Evolutionary conservation across 805 yeast genomes (phyloP), one percentile per base, ranked within the genome.

Genomic region (Phaffomyces thermotolerans): DNA sequence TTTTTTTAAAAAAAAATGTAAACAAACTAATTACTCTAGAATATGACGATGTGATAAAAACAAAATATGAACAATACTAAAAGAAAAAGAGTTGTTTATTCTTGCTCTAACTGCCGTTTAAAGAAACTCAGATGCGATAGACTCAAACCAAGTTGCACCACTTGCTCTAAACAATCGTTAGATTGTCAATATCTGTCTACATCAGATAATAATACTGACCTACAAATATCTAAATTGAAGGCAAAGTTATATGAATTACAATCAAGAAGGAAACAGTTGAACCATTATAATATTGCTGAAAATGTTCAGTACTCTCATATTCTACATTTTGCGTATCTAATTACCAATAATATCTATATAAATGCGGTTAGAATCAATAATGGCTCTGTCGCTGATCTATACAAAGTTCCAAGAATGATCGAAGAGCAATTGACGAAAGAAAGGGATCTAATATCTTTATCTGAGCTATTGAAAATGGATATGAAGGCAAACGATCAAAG

Each of bases 41-140:
- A 34, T 12, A 34, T 20, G 7, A 13, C 5, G 12, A 31, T n/a
- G 18, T 15, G 18, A 10, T 8, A n/a, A 17, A n/a, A n/a, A 7
- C 34, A 31, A 31, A 31, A 20, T 9, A 7, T 9, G 8, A 13
- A 13, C 3, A 40, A 34, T n/a, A 25, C 20, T 7, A 41, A 39
- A 30, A 39, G 48, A 24, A 40, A 39, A 13, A 37, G 48, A 34
- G 34, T 40, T 1, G 43, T 45, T 6, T 45, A 45, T 34, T 45
- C 48, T 5, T 45, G 48, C 13, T 45, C 42, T 18, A 39, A 42
- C 20, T 45, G 48, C 13, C 48, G 48, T 13, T 18, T 33, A 6
- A 45, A 39, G 27, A 45, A 45, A 36, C 36, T 45, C n/a, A 42
- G 40, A 24, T 45, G 48, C 18, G 44, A 45, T 23, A 29, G 48